Evolutionary conservation across 2,329 filamentous ascomycete species (phyloP).

Genomic region (Leptographium flavum): DNA sequence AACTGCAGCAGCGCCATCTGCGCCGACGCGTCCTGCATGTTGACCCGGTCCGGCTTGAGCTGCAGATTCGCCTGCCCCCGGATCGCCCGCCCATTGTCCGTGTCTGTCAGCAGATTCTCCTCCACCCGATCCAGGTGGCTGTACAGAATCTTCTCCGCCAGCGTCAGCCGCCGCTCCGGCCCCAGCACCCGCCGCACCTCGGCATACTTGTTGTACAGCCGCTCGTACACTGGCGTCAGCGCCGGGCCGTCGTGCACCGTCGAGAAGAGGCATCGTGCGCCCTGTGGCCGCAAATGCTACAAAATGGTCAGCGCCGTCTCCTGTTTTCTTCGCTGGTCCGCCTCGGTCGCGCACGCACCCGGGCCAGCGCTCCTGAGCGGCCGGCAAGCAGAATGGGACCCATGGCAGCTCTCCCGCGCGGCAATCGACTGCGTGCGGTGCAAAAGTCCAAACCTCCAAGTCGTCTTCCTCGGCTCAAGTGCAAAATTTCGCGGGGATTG

Average conservation of each 20-base stretch:
- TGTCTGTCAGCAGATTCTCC: constrained; percentile 71
- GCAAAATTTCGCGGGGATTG: constrained; percentile 2
- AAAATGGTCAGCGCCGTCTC: not conserved
- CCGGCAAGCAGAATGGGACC: constrained; percentile 35
- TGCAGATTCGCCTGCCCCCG: constrained; percentile 85
- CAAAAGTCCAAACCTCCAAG: no score
- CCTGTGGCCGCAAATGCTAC: constrained; percentile 22
- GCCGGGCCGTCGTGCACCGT: constrained; percentile 20
- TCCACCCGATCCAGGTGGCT: constrained; percentile 83
- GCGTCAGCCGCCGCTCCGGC: constrained; percentile 48
- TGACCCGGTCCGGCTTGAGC: constrained; percentile 92
- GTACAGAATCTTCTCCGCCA: constrained; percentile 97
- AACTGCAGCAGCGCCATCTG: constrained; percentile 98
- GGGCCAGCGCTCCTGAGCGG: constrained; percentile 32
- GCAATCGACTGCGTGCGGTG: not conserved
- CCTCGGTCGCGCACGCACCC: constrained; percentile 22
- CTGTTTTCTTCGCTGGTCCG: not conserved
- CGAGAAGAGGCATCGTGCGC: constrained; percentile 21
- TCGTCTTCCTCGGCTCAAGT: not conserved
- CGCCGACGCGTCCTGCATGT: constrained; percentile 97
- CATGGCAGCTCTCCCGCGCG: constrained; percentile 20
- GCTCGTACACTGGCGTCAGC: constrained; percentile 62
- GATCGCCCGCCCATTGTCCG: constrained; percentile 70
- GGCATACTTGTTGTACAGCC: constrained; percentile 62
- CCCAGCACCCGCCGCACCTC: constrained; percentile 64